Percentiles rank a stretch among this genome's conserved stretches.
Evolutionary conservation across 2,329 filamentous ascomycete genomes (phyloP).

Genomic region (Ceratocystis lukuohia): DNA sequence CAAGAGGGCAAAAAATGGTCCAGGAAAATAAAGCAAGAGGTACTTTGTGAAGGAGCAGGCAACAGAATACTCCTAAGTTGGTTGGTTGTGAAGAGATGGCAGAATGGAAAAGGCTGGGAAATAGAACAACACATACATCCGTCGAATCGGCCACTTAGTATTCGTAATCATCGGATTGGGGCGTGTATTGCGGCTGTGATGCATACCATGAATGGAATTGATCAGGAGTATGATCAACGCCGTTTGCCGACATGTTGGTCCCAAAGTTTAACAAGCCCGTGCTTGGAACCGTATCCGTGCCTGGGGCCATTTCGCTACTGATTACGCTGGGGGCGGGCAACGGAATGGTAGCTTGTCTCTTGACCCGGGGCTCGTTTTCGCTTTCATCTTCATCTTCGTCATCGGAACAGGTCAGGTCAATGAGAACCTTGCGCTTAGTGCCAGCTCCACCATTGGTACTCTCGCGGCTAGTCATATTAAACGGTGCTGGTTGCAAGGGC

Average conservation of each 20-base stretch:
- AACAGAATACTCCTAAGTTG: background rate
- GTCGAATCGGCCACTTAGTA: background rate
- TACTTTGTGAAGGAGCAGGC: background rate
- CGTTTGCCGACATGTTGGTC: background rate
- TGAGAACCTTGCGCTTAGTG: conserved; percentile 41
- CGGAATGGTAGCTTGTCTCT: conserved; percentile 30
- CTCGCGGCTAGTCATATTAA: background rate
- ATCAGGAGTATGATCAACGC: background rate
- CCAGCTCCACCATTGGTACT: conserved; percentile 25
- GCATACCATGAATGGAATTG: background rate
- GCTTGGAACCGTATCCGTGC: background rate
- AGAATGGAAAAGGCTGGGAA: background rate
- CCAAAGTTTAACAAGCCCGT: background rate
- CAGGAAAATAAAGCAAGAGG: background rate
- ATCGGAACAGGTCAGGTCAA: conserved; percentile 46
- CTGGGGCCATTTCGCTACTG: background rate
- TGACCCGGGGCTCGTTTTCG: conserved; percentile 34
- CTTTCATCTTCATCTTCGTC: conserved; percentile 40
- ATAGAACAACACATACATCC: background rate
- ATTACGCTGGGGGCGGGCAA: too few relatives aligned
- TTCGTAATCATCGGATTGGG: background rate
- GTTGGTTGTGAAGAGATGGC: background rate
- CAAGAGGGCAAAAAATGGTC: background rate
- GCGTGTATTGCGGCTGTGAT: background rate
- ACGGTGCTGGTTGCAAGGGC: background rate